Conservation (phyloP, 306 rosid species). For the Quercus glauca region DNA sequence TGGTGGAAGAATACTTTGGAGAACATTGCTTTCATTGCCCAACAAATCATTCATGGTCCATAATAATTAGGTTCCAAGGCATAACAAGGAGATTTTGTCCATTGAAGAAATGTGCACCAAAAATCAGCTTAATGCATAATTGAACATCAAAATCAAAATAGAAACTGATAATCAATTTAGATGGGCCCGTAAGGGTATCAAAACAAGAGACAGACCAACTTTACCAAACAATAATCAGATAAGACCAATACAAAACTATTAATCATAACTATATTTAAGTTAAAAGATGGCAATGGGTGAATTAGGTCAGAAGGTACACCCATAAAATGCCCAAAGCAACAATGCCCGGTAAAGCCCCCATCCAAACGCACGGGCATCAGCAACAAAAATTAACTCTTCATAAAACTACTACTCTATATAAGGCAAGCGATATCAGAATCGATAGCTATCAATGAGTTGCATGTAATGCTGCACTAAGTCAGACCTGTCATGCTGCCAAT, state of each 20-base stretch:
- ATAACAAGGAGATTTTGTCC: not conserved
- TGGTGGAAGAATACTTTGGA: no score
- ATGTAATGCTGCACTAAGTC: slow-evolving; percentile 1
- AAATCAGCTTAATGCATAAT: not conserved
- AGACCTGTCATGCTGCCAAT: slow-evolving; percentile 29
- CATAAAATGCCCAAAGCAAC: slow-evolving; percentile 23
- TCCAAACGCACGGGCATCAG: slow-evolving; percentile 36
- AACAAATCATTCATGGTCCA: no score
- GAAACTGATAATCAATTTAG: not conserved
- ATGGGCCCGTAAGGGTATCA: not conserved
- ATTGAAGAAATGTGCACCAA: not conserved
- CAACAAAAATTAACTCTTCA: slow-evolving; percentile 23
- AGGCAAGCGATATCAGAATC: slow-evolving; percentile 19
- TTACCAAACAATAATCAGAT: not conserved
- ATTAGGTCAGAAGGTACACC: slow-evolving; percentile 26
- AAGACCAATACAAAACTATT: slow-evolving; percentile 10
- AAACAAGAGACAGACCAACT: not conserved
- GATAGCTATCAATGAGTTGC: slow-evolving; percentile 13
- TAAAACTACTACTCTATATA: slow-evolving; percentile 27
- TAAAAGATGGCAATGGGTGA: slow-evolving; percentile 19
- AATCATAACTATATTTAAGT: slow-evolving; percentile 14
- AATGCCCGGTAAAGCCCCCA: slow-evolving; percentile 35
- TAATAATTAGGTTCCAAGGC: no score
- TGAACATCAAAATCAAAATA: not conserved
- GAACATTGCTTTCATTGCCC: no score